Evolutionary conservation across 306 rosid species (phyloP), one percentile per base, ranked within the genome.

Genomic region (Trifolium pratense): DNA sequence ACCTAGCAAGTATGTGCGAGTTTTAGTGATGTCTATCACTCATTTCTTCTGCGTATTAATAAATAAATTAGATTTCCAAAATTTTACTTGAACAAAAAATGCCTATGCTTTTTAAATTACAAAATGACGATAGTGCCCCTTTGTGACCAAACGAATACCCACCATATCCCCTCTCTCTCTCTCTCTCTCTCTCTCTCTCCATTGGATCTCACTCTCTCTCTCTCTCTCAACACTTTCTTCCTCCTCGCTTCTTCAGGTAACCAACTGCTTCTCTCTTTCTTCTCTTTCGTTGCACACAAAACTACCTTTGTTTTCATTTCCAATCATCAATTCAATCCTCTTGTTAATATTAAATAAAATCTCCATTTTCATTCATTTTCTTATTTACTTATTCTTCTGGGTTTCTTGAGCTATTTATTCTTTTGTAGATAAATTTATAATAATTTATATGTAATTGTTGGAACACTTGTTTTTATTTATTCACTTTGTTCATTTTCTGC

Each of bases 161-260:
- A 73, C 3, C 13, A 16, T 15, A 6, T 25, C 74, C 17, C 32
- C 62, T 5, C n/a, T n/a, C n/a, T n/a, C n/a, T n/a, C n/a, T 62
- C 40, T 42, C 18, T 60, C 48, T 66, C 56, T 48, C 58, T 42
- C 29, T 51, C 51, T 68, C 29, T 52, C 59, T 46, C 5, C 73
- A 61, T 75, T 37, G 70, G 84, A 81, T 81, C 78, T 71, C 52
- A 56, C 78, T 75, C 53, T 77, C 70, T 49, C 42, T 37, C 51
- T 11, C 53, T 13, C 14, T 51, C 21, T 20, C 59, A 16, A 49
- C 56, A 16, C 21, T 37, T 15, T 59, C 60, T 3, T 23, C 45
- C 32, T 53, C 25, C 16, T 63, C 36, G 45, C 25, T 3, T 75
- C 8, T 55, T 71, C 71, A 45, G 78, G 84, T 81, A 36, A 55